Conservation (phyloP, 2,329 filamentous ascomycete genomes). For the Lachnellula cervina region DNA sequence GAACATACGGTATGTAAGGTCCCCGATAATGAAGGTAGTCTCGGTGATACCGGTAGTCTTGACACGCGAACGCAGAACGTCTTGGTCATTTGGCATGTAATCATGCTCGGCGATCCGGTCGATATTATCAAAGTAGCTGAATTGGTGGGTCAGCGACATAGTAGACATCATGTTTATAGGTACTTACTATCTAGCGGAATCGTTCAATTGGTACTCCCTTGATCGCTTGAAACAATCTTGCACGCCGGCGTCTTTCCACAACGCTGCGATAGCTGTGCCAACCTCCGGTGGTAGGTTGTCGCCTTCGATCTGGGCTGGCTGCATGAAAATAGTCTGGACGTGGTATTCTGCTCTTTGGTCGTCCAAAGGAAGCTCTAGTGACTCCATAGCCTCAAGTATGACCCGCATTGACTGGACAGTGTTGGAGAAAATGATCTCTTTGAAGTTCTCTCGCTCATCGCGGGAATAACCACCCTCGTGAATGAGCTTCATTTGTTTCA, state of each 20-base stretch:
- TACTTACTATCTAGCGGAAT: conserved; percentile 88
- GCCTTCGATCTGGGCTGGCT: conserved; percentile 61
- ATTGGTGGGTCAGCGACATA: not conserved
- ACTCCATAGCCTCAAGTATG: conserved; percentile 85
- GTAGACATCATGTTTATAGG: not conserved
- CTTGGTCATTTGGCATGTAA: conserved; percentile 90
- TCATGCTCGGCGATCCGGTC: conserved; percentile 69
- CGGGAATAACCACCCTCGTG: conserved; percentile 98
- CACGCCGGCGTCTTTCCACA: conserved; percentile 84
- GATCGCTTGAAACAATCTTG: conserved; percentile 83
- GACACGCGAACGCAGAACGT: conserved; percentile 85
- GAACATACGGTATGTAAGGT: conserved; percentile 92
- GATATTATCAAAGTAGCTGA: conserved; percentile 77
- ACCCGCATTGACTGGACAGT: conserved; percentile 89
- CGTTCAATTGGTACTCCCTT: conserved; percentile 85
- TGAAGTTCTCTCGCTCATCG: conserved; percentile 91
- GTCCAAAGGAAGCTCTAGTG: conserved; percentile 76
- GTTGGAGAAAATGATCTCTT: conserved; percentile 94
- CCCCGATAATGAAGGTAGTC: conserved; percentile 86
- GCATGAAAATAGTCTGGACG: conserved; percentile 37
- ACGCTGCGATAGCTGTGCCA: conserved; percentile 71
- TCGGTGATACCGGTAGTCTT: conserved; percentile 95
- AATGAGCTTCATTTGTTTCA: conserved; percentile 99
- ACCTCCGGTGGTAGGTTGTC: conserved; percentile 77
- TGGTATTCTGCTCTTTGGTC: conserved; percentile 42